Evolutionary conservation across 2,329 filamentous ascomycete genomes (phyloP), one percentile per base, ranked within the genome.

Genomic region (Ophiostoma piceae): DNA sequence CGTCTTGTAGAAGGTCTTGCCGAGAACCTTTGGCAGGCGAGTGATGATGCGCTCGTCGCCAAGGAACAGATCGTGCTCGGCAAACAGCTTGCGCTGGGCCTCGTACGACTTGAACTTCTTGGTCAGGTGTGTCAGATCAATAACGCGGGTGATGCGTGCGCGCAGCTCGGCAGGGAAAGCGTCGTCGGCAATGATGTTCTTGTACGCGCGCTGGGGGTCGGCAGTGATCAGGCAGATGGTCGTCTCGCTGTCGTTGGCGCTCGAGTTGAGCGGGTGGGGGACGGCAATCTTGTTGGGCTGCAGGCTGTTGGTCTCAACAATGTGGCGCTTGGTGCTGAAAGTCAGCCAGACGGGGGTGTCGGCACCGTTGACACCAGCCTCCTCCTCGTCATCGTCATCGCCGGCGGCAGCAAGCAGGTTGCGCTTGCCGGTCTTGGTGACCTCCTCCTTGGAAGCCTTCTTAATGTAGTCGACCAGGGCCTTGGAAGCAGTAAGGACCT

Each of bases 51-150:
- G 86, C 77, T 97, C 92, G 78, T 99, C 95, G 68, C 91, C 94
- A 70, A 99, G 85, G 82, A 99, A 98, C 70, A 98, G 82, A 78
- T 98, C 95, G 79, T 97, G 92, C 79, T 97, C 92, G 64, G 88
- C 83, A 73, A 90, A 86, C 47, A 99, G 86, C 79, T 95, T 92
- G 73, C 95, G 86, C 79, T 92, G 89, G 68, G 88, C 88, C 82
- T 99, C 95, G 80, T 92, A 99, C 72, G 91, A 87, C 83, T 91
- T 89, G 85, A 91, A 97, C 82, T 95, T 94, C 75, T 89, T 85
- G 77, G 82, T 82, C 73, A 99, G 84, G 80, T 98, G 96, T 75
- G 85, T 85, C 74, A 94, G 82, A 75, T 93, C 92, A 76, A 98
- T 90, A 65, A 99, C 86, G 74, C 88, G 86, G 68, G 87, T 89